Conservation (phyloP, 345 rosid species). For the Pugionium cornutum region DNA sequence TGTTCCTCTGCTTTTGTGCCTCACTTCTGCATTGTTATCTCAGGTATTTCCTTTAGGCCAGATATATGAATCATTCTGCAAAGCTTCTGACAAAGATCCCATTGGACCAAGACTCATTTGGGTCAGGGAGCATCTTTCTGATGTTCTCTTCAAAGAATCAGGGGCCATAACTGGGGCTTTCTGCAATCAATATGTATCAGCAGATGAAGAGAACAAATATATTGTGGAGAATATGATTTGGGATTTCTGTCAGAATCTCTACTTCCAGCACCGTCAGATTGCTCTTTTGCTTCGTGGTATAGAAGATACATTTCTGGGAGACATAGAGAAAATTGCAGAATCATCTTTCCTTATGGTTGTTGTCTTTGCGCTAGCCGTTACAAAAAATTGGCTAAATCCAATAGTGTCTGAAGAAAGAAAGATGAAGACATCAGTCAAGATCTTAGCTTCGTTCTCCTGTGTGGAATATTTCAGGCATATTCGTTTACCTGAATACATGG, state of each 20-base stretch:
- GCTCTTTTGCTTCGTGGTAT: constrained; percentile 63
- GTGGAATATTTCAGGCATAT: constrained; percentile 81
- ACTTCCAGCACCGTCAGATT: constrained; percentile 64
- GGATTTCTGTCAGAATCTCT: constrained; percentile 74
- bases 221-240: constrained; percentile 71
- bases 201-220: constrained; percentile 58
- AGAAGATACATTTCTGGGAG: constrained; percentile 55
- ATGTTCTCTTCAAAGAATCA: constrained; percentile 70
- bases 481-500: constrained; percentile 89
- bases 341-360: constrained; percentile 93
- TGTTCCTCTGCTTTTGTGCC: constrained; percentile 55
- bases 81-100: constrained; percentile 33
- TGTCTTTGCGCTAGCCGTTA: constrained; percentile 71
- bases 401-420: constrained; percentile 52
- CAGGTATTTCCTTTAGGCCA: constrained; percentile 70
- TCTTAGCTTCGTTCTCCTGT: constrained; percentile 77
- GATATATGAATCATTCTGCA: constrained; percentile 51
- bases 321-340: constrained; percentile 82
- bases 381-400: constrained; percentile 61
- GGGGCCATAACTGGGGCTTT: constrained; percentile 73
- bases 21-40: constrained; percentile 64
- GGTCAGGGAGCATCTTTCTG: constrained; percentile 58
- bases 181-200: constrained; percentile 72
- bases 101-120: constrained; percentile 38
- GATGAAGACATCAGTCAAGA: constrained; percentile 66